A percentile compares a stretch with the other conserved stretches of the same genome.
phyloP scores from a whole-genome alignment of 192 early-diverging fungal genomes.

The Gonapodya prolifera region DNA sequence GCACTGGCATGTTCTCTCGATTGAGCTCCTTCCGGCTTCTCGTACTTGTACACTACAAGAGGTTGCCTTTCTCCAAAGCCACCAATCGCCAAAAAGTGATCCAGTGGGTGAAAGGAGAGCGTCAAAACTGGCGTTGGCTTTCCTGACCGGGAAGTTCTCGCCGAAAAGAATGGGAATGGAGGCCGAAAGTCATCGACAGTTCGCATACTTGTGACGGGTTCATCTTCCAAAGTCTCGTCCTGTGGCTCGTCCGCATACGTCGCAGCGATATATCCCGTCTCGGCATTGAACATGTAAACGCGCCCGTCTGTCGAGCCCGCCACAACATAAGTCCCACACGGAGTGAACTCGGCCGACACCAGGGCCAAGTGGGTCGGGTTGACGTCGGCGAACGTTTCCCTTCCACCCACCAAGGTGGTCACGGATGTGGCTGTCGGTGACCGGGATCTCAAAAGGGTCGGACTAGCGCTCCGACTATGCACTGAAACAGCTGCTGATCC shows the following conservation, averaged over 20 bases:
- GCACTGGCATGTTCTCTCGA: neutral
- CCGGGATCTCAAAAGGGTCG: neutral
- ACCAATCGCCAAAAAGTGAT: conserved; percentile 19
- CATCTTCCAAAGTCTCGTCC: neutral
- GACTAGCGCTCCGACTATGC: neutral
- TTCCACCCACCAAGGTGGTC: neutral
- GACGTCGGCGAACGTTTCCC: conserved; percentile 1
- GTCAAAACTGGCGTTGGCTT: neutral
- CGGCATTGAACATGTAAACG: conserved; percentile 23
- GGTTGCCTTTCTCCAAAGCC: conserved; percentile 12
- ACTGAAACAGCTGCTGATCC: conserved; percentile 7
- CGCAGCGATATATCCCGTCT: conserved; percentile 14
- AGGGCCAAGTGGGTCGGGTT: conserved; percentile 12
- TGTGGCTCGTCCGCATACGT: neutral
- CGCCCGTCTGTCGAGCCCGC: conserved; percentile 14
- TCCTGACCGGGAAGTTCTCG: conserved; percentile 9
- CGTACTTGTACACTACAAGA: conserved; percentile 17
- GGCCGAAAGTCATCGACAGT: neutral
- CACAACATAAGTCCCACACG: conserved; percentile 26
- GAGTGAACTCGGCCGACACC: conserved; percentile 9
- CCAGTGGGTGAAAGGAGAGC: conserved; percentile 25
- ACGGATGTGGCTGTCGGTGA: neutral
- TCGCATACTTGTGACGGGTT: neutral
- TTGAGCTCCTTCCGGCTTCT: conserved; percentile 8
- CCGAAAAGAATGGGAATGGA: neutral